Conservation (phyloP, 495 filamentous ascomycete genomes). For the Trichoderma erinaceum region DNA sequence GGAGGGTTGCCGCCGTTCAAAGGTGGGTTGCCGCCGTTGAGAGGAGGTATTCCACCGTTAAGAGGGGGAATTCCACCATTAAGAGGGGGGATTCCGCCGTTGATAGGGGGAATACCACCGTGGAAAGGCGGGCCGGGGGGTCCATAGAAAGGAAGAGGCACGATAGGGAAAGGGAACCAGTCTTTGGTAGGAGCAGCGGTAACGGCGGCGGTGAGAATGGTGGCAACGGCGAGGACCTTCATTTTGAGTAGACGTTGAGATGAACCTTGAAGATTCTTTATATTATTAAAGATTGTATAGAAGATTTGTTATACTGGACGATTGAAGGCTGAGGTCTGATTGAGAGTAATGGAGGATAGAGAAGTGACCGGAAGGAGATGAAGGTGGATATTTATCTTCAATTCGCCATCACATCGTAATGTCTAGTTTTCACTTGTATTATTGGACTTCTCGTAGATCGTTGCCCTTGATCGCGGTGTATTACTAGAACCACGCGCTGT, state of each 20-base stretch:
- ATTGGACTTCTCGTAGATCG: no score
- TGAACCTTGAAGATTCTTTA: background rate
- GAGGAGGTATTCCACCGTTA: background rate
- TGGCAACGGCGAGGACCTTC: background rate
- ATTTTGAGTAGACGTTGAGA: background rate
- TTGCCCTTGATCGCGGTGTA: no score
- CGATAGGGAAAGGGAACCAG: no score
- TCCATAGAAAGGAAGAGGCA: background rate
- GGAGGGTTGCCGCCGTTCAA: background rate
- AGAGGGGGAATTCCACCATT: background rate
- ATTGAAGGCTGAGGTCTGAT: background rate
- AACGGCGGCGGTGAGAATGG: background rate
- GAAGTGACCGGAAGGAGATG: background rate
- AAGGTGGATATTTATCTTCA: background rate
- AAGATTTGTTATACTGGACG: background rate
- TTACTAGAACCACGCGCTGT: no score
- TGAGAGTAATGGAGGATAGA: background rate
- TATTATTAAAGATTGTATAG: background rate
- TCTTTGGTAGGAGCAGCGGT: background rate
- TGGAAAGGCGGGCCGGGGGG: background rate
- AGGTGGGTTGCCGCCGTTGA: no score
- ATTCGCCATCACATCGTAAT: background rate
- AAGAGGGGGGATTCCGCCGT: background rate
- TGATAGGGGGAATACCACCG: background rate
- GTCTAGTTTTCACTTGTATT: background rate